Conservation (phyloP, 73 alveolate species). For the Tetrahymena malaccensis region DNA sequence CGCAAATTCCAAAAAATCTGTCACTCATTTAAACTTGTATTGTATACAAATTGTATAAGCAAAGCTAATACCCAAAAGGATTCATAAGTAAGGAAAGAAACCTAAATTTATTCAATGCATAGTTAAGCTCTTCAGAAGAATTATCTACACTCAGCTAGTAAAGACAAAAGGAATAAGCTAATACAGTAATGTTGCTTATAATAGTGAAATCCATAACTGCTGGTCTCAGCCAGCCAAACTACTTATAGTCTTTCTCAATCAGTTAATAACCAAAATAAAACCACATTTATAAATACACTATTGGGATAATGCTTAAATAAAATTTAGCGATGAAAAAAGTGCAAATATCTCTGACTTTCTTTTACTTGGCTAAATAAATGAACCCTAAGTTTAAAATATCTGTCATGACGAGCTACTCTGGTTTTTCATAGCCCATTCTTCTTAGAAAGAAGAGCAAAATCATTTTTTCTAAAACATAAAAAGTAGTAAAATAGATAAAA, state of each 20-base stretch:
- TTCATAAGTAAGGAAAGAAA: background rate
- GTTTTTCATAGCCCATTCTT: background rate
- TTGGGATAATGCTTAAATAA: background rate
- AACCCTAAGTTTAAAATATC: background rate
- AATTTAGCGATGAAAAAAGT: background rate
- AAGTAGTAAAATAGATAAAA: background rate
- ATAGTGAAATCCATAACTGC: background rate
- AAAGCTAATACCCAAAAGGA: background rate
- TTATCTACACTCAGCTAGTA: background rate
- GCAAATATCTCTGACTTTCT: background rate
- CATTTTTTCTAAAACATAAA: background rate
- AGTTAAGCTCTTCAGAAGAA: background rate
- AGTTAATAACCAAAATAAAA: background rate
- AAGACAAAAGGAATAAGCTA: background rate
- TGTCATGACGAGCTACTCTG: background rate
- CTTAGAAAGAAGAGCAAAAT: background rate
- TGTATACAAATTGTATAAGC: background rate
- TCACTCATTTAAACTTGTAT: background rate
- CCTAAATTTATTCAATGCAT: background rate
- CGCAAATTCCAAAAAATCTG: background rate
- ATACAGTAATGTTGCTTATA: background rate
- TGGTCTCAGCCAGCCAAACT: background rate
- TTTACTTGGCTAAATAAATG: background rate
- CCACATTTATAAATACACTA: background rate
- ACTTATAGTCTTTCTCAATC: background rate